These are phyloP conservation scores for Macrotyloma uniflorum DNA, from an alignment of 306 rosid genomes.

Conservation along the genomic window DNA sequence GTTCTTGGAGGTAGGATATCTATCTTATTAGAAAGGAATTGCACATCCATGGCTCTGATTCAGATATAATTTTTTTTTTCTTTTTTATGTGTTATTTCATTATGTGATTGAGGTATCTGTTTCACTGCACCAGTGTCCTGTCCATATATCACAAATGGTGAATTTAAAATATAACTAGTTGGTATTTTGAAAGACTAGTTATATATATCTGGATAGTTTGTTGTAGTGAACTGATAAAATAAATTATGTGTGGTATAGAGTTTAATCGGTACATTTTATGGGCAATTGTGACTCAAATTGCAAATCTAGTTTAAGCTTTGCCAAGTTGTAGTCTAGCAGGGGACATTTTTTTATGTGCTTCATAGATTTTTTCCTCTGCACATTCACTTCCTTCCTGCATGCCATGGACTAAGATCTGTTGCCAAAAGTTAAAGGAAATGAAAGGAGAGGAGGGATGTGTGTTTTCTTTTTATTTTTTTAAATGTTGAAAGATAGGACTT, in stretches of 20 bases:
- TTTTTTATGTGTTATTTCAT: background rate
- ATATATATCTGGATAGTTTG: background rate
- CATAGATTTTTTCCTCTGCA: background rate
- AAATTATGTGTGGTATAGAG: background rate
- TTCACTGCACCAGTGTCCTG: constrained; percentile 13
- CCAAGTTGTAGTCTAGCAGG: background rate
- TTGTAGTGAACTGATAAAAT: background rate
- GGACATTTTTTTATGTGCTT: background rate
- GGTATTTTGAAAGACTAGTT: constrained; percentile 2
- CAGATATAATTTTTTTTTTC: background rate
- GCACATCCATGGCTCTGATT: constrained; percentile 17
- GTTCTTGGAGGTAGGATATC: constrained; percentile 67
- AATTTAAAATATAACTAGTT: constrained; percentile 4
- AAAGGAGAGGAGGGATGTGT: background rate
- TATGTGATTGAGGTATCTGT: constrained; percentile 11
- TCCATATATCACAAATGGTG: constrained; percentile 7
- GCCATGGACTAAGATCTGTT: background rate
- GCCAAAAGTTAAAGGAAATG: constrained; percentile 1
- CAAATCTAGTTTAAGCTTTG: background rate
- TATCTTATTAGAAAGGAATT: constrained; percentile 24
- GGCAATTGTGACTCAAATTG: background rate
- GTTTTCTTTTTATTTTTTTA: background rate
- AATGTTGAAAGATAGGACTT: constrained; percentile 18
- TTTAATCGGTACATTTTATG: background rate
- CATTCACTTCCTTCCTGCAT: background rate